Percentiles rank a stretch among this genome's conserved stretches.
phyloP scores from a whole-genome alignment of 148 eudicot genomes.

The Diospyros lotus region DNA sequence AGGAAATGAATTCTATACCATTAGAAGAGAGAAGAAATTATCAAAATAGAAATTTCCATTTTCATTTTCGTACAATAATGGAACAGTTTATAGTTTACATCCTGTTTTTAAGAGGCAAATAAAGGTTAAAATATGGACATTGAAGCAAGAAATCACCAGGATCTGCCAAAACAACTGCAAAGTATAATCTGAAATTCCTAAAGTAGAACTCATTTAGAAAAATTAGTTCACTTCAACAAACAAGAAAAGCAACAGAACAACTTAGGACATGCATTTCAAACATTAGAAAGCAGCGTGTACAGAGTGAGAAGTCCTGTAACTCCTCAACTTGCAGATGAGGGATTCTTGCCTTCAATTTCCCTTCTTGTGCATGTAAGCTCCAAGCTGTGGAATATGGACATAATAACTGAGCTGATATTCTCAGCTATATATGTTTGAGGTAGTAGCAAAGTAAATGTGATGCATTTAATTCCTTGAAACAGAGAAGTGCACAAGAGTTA shows the following conservation, averaged over 20 bases:
- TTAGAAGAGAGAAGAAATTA: too few relatives aligned
- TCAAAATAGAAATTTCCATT: too few relatives aligned
- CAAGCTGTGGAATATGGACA: conserved; percentile 22
- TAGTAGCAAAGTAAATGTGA: neutral
- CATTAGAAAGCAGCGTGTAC: too few relatives aligned
- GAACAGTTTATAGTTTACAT: too few relatives aligned
- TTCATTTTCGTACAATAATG: too few relatives aligned
- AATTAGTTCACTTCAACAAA: too few relatives aligned
- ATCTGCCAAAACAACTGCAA: neutral
- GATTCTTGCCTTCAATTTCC: conserved; percentile 39
- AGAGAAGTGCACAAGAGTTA: conserved; percentile 49
- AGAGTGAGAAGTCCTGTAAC: conserved; percentile 40
- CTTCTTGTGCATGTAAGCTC: conserved; percentile 42
- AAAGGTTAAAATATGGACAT: neutral
- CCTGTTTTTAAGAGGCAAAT: too few relatives aligned
- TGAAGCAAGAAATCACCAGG: neutral
- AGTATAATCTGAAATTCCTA: neutral
- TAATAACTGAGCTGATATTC: neutral
- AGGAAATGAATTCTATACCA: too few relatives aligned
- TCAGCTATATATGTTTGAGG: too few relatives aligned
- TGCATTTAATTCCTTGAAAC: conserved; percentile 4
- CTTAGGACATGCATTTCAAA: too few relatives aligned
- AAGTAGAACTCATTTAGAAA: too few relatives aligned
- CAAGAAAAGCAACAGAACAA: too few relatives aligned
- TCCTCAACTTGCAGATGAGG: conserved; percentile 53